These are phyloP conservation scores for Cyberlindnera amylophila DNA, from an alignment of 805 yeast species.

Conservation along the genomic window DNA sequence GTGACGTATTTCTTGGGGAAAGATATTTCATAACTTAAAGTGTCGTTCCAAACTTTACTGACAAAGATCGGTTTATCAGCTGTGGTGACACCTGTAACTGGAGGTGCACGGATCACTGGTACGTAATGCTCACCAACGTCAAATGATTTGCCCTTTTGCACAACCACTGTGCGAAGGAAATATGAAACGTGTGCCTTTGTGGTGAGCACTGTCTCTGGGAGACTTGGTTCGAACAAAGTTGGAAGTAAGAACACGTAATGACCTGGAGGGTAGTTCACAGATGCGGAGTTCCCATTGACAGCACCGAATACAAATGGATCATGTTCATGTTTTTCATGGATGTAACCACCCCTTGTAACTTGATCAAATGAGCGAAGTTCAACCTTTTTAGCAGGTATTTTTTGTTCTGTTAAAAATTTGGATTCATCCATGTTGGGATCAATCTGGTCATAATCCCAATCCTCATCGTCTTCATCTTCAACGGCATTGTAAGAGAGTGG, in stretches of 20 bases:
- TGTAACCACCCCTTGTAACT: slow-evolving; percentile 18
- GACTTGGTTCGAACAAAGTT: slow-evolving; percentile 51
- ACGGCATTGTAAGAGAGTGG: slow-evolving; percentile 25
- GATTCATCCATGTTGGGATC: slow-evolving; percentile 7
- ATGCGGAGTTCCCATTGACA: slow-evolving; percentile 10
- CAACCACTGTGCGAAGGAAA: slow-evolving; percentile 33
- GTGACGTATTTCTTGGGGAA: slow-evolving; percentile 68
- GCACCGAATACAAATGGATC: slow-evolving; percentile 20
- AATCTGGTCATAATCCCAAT: slow-evolving; percentile 9
- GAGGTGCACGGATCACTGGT: slow-evolving; percentile 39
- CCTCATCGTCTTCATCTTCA: slow-evolving; percentile 20
- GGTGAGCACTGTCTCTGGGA: slow-evolving; percentile 58
- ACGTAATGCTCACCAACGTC: slow-evolving; percentile 32
- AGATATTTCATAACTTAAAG: slow-evolving; percentile 66
- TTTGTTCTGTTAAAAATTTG: slow-evolving; percentile 15
- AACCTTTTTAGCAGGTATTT: slow-evolving; percentile 12
- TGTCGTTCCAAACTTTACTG: slow-evolving; percentile 69
- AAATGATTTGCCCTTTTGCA: slow-evolving; percentile 30
- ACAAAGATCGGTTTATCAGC: slow-evolving; percentile 72
- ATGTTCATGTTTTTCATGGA: slow-evolving; percentile 5
- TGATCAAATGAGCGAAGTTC: slow-evolving; percentile 15
- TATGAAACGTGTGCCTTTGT: slow-evolving; percentile 47
- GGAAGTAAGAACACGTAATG: slow-evolving; percentile 68
- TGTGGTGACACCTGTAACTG: slow-evolving; percentile 34
- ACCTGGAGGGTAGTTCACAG: slow-evolving; percentile 47